A percentile compares a stretch with the other conserved stretches of the same genome.
Evolutionary conservation across 1,284 basidiomycete species (phyloP).

Genomic region (Moesziomyces aphidis): DNA sequence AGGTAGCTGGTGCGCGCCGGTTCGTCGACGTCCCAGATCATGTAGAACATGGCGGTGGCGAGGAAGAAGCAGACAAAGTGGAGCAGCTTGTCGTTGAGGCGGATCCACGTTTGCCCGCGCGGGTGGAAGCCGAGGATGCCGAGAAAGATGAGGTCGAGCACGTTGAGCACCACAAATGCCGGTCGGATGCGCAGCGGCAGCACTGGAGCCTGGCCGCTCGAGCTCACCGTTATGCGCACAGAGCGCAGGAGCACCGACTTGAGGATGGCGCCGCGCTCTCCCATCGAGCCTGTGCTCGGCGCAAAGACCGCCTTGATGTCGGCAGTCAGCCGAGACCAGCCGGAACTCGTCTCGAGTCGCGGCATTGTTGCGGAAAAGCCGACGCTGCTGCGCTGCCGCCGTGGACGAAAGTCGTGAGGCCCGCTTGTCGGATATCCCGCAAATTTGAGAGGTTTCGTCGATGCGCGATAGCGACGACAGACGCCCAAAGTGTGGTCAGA

Average conservation of each 20-base stretch:
- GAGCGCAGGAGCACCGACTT: constrained; percentile 43
- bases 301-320: constrained; percentile 19
- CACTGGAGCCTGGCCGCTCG: constrained; percentile 6
- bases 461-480: background rate
- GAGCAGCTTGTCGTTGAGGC: constrained; percentile 83
- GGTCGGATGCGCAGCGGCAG: constrained; percentile 60
- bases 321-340: constrained; percentile 28
- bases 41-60: constrained; percentile 85
- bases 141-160: constrained; percentile 52
- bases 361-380: constrained; percentile 26
- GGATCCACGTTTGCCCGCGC: constrained; percentile 69
- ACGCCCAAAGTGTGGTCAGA: background rate
- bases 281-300: constrained; percentile 15
- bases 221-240: constrained; percentile 22
- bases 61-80: constrained; percentile 84
- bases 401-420: background rate
- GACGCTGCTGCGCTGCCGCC: background rate
- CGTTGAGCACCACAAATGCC: constrained; percentile 50
- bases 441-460: background rate
- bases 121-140: constrained; percentile 66
- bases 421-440: background rate
- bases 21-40: constrained; percentile 88
- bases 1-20: constrained; percentile 75
- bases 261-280: constrained; percentile 20
- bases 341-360: constrained; percentile 40